Evolutionary conservation across 495 filamentous ascomycete species (phyloP), one percentile per base, ranked within the genome.

Genomic region (Neurospora pannonica): DNA sequence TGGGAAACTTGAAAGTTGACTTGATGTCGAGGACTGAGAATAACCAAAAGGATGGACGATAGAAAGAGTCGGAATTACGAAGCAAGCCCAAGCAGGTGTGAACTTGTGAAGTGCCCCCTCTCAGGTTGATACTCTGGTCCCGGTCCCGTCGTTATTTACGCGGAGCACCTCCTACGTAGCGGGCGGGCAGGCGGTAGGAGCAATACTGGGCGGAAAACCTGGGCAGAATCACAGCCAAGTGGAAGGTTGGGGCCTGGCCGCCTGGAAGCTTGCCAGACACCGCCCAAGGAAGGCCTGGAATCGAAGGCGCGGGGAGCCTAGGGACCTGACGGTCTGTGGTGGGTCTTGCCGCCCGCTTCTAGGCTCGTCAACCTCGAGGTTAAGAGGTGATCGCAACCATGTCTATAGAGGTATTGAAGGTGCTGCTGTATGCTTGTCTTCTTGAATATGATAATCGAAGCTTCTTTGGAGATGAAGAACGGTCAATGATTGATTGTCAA

Each of bases 41-140:
- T 70, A 36, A 38, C 28, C 48, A 39, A 60, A 72, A 73, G 71
- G 69, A 72, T 67, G 54, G 54, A 67, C 54, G 28, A 67, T 67
- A 34, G 54, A 67, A 67, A 67, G 54, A 67, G 15, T 67, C 15
- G 54, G 54, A 67, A 67, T 67, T 67, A 67, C 54, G 54, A 24
- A 62, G 54, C 54, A 67, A 13, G 28, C 54, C 54, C 54, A 67
- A 67, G 54, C 54, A 67, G 7, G 54, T 17, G 54, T 34, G 28
- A 67, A 67, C 54, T 31, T 67, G 28, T 19, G 54, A 67, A 67
- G 54, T 48, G n/a, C 43, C 43, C 43, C 42, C 43, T 24, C 43
- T 46, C 10, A 37, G 36, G 36, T 37, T 37, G 36, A 37, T 37
- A 37, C 36, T 37, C 36, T 37, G 36, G 36, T 37, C 36, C 7